Conservation (phyloP, 2,329 filamentous ascomycete species). For the Annulohypoxylon truncatum region DNA sequence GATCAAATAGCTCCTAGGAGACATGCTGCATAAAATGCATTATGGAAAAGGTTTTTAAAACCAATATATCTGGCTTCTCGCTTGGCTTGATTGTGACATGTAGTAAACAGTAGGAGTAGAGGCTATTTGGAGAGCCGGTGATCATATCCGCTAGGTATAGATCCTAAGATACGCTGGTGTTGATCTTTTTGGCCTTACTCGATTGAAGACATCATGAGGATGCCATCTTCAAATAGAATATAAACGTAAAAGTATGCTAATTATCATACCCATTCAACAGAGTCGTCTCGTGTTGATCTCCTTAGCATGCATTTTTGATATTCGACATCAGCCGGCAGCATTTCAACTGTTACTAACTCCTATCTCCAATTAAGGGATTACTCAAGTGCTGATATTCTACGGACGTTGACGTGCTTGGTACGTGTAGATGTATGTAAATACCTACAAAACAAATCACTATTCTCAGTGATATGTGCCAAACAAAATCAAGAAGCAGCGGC, state of each 20-base stretch:
- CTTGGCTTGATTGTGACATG: not conserved
- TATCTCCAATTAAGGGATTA: too few species aligned
- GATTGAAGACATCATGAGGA: too few species aligned
- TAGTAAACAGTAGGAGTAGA: not conserved
- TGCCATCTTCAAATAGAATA: too few species aligned
- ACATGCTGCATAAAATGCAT: not conserved
- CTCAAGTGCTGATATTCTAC: too few species aligned
- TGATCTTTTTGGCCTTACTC: not conserved
- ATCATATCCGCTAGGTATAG: not conserved
- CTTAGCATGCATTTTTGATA: too few species aligned
- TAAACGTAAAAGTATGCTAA: too few species aligned
- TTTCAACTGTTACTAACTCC: too few species aligned
- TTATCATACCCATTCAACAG: too few species aligned
- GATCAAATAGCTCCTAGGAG: not conserved
- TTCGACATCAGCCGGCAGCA: too few species aligned
- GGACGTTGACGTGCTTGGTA: too few species aligned
- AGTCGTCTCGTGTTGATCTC: too few species aligned
- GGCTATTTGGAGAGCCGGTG: not conserved
- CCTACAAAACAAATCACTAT: not conserved
- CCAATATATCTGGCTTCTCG: not conserved
- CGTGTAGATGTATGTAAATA: not conserved
- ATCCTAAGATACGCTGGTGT: not conserved
- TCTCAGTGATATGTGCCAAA: not conserved
- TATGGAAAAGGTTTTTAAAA: not conserved
- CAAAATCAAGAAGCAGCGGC: slow-evolving; percentile 24